Conservation (phyloP, 2,329 filamentous ascomycete genomes). For the Coleophoma crateriformis region DNA sequence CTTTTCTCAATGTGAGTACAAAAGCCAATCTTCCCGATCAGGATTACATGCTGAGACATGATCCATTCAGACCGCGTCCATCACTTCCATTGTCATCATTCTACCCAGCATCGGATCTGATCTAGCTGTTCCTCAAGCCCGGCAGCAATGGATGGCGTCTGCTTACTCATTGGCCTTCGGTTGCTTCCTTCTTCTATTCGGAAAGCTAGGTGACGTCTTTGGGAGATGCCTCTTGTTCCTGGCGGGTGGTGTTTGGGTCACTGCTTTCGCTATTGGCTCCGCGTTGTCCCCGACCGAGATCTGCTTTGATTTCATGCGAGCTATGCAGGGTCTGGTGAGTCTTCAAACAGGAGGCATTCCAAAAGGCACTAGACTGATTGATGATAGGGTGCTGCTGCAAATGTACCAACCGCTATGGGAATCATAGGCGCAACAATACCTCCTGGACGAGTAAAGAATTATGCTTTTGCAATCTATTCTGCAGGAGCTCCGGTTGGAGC, state of each 20-base stretch:
- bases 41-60: neutral
- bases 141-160: conserved; percentile 28
- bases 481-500: conserved; percentile 61
- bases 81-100: conserved; percentile 56
- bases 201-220: conserved; percentile 44
- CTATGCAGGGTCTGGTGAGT: conserved; percentile 54
- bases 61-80: conserved; percentile 43
- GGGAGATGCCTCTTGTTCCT: conserved; percentile 41
- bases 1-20: conserved; percentile 17
- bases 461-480: conserved; percentile 61
- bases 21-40: neutral
- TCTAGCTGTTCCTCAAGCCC: conserved; percentile 21
- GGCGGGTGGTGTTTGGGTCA: conserved; percentile 52
- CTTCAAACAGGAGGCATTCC: neutral
- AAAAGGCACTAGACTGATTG: neutral
- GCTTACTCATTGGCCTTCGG: conserved; percentile 36
- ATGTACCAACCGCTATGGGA: conserved; percentile 65
- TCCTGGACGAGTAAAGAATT: conserved; percentile 64
- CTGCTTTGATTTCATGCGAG: conserved; percentile 61
- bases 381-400: conserved; percentile 45
- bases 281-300: conserved; percentile 64
- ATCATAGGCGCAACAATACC: conserved; percentile 64
- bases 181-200: conserved; percentile 42
- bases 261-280: conserved; percentile 50
- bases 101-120: conserved; percentile 19